Evolutionary conservation across 805 yeast species (phyloP), one percentile per base, ranked within the genome.

Genomic region (Candida montana): DNA sequence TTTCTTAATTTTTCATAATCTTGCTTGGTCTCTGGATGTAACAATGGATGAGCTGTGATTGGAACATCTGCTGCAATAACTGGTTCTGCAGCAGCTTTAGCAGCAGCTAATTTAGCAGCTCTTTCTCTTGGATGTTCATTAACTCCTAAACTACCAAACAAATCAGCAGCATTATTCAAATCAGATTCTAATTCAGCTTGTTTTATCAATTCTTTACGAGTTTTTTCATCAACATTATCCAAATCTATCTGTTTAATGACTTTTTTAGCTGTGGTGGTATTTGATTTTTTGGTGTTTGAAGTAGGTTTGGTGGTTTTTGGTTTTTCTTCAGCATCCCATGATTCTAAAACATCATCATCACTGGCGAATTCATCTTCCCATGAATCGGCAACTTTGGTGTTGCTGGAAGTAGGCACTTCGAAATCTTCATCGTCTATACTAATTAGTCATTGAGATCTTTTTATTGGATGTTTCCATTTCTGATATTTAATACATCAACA

Each of bases 301-400:
- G 63, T 57, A 10, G 50, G 49, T 31, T 48, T 55, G 52, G 58
- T 55, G 52, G 58, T 57, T 46, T 50, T 57, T 53, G 57, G 58
- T 50, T 83, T 81, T 54, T 82, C 91, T 50, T 83, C 95, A 40
- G 81, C 81, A 53, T 91, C 98, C 97, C 97, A 91, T 11, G 95
- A 84, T 38, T 76, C 97, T 38, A 83, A 63, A 20, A 82, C 72
- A n/a, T 84, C 93, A 47, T 84, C 95, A 37, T 79, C 83, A 37
- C 75, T 74, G 39, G 61, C 83, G 44, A 67, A 64, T 48, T 80
- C 90, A 48, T 83, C 93, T 62, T 88, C 95, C 87, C 95, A 86
- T 30, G 86, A 77, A 37, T 77, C 81, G 44, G 79, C 74, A 27
- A 75, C 75, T 16, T 74, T 75, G 37, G 73, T 70, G 38, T 63